Percentiles rank a stretch among this genome's conserved stretches.
Conservation (phyloP, 352 stramenopile genomes). For the Phytophthora quininea region DNA sequence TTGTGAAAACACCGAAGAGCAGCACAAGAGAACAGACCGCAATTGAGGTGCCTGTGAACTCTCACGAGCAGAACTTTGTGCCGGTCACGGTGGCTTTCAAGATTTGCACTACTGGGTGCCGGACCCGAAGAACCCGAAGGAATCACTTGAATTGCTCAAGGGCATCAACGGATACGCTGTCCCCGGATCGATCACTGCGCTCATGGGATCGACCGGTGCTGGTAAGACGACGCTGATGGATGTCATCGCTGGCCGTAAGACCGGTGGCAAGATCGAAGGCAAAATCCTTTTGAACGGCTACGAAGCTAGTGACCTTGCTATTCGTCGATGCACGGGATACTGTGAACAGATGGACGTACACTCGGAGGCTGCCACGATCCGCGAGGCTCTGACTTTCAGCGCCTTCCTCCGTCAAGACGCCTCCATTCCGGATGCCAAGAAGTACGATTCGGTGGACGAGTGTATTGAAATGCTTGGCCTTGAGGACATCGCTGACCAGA, state of each 20-base stretch:
- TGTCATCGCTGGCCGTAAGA: slow-evolving; percentile 2
- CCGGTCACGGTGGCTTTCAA: neutral
- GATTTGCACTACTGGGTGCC: slow-evolving; percentile 18
- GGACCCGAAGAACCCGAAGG: slow-evolving; percentile 12
- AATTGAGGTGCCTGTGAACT: no score
- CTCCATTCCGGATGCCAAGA: neutral
- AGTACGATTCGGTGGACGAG: neutral
- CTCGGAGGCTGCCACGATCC: neutral
- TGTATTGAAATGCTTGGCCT: slow-evolving; percentile 1
- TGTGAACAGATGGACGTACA: slow-evolving; percentile 3
- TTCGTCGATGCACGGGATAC: slow-evolving; percentile 2
- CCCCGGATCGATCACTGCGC: neutral
- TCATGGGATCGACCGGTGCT: neutral
- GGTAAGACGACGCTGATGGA: slow-evolving; percentile 2
- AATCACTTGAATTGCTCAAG: slow-evolving; percentile 10
- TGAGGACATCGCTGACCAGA: slow-evolving; percentile 1
- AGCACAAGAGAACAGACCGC: no score
- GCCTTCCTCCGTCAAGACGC: neutral
- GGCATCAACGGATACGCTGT: slow-evolving; percentile 13
- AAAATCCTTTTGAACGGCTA: slow-evolving; percentile 3
- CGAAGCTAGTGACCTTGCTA: slow-evolving; percentile 1
- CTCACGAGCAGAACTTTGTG: no score
- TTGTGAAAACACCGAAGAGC: no score
- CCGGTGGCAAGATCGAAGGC: neutral
- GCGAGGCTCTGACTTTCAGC: neutral